phyloP scores from a whole-genome alignment of 306 rosid species.

The Alnus glutinosa region DNA sequence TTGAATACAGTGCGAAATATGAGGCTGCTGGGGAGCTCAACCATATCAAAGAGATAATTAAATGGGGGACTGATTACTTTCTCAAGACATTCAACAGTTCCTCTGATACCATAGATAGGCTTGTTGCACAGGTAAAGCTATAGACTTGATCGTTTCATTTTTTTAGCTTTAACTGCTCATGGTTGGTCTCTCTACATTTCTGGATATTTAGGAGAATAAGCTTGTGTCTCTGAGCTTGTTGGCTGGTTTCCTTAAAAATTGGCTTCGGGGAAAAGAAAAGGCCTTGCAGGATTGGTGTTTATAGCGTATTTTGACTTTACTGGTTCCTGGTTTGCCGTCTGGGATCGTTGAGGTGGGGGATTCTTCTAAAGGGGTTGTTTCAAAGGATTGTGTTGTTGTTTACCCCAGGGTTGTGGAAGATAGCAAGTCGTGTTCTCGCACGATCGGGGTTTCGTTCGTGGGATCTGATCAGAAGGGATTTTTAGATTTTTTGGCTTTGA shows the following conservation, averaged over 20 bases:
- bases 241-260: neutral
- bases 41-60: slow-evolving; percentile 80
- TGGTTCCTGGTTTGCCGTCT: no score
- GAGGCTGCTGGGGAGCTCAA: slow-evolving; percentile 90
- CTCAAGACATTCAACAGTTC: slow-evolving; percentile 89
- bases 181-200: neutral
- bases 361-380: no score
- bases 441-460: no score
- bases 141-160: neutral
- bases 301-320: neutral
- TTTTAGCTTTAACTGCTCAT: neutral
- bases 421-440: no score
- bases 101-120: slow-evolving; percentile 60
- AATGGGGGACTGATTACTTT: slow-evolving; percentile 93
- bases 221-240: neutral
- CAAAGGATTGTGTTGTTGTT: no score
- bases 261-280: neutral
- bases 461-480: no score
- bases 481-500: no score
- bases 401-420: no score
- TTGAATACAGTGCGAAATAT: slow-evolving; percentile 87
- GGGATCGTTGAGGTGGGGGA: no score
- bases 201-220: neutral
- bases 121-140: slow-evolving; percentile 68
- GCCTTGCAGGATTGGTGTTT: no score